These are phyloP conservation scores for Colletotrichum truncatum DNA, from an alignment of 2,329 filamentous ascomycete genomes.

Conservation along the genomic window DNA sequence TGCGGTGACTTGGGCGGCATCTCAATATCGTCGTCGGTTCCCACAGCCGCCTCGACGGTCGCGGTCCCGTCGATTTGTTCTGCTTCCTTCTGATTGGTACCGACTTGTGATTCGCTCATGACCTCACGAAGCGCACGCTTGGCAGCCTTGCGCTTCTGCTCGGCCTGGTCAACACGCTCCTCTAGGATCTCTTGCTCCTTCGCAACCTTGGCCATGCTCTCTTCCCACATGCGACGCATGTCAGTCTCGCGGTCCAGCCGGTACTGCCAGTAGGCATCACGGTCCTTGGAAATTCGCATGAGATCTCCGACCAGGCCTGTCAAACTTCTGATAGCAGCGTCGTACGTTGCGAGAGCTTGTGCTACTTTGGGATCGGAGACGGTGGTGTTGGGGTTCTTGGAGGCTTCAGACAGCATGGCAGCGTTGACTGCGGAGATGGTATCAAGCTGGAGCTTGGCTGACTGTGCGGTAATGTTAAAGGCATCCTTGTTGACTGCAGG, in stretches of 20 bases:
- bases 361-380: conserved; percentile 81
- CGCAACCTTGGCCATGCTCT: conserved; percentile 98
- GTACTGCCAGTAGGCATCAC: conserved; percentile 97
- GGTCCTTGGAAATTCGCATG: conserved; percentile 90
- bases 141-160: conserved; percentile 87
- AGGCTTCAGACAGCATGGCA: conserved; percentile 79
- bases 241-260: conserved; percentile 90
- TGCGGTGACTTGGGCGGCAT: conserved; percentile 47
- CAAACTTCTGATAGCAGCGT: conserved; percentile 87
- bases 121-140: conserved; percentile 91
- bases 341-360: conserved; percentile 85
- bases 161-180: conserved; percentile 85
- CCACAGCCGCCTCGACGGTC: conserved; percentile 40
- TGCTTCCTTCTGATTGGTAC: conserved; percentile 39
- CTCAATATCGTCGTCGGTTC: conserved; percentile 27
- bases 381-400: conserved; percentile 73
- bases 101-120: conserved; percentile 53
- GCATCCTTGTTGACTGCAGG: conserved; percentile 86
- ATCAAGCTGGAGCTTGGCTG: conserved; percentile 86
- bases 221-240: conserved; percentile 96
- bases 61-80: conserved; percentile 38
- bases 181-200: conserved; percentile 93
- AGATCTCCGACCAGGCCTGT: conserved; percentile 87
- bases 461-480: conserved; percentile 96
- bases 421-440: conserved; percentile 85